A percentile compares a stretch with the other conserved stretches of the same genome.
Evolutionary conservation across 163 green algal genomes (phyloP).

Genomic region (Chlamydomonas reinhardtii): DNA sequence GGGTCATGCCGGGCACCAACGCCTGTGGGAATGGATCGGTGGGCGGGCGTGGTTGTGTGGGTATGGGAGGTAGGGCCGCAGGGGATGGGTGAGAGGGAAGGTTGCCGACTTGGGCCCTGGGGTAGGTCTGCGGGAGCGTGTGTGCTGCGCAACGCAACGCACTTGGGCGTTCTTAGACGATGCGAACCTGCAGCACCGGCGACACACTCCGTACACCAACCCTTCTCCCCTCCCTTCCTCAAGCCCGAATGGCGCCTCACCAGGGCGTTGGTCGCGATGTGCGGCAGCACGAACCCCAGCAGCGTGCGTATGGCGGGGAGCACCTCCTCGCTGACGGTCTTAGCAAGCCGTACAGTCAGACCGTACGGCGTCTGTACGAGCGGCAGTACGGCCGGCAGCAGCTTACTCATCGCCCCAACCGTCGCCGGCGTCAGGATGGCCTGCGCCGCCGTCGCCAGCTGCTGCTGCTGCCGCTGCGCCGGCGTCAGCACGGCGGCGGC

Average conservation of each 20-base stretch:
- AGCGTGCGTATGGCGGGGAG: conserved; percentile 12
- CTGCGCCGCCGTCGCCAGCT: background rate
- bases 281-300: conserved; percentile 16
- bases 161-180: too few relatives aligned
- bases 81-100: too few relatives aligned
- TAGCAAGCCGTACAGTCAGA: background rate
- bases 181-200: too few relatives aligned
- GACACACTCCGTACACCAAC: too few relatives aligned
- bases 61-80: too few relatives aligned
- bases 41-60: too few relatives aligned
- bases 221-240: too few relatives aligned
- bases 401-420: background rate
- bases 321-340: background rate
- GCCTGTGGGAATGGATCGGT: background rate
- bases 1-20: background rate
- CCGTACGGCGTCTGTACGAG: background rate
- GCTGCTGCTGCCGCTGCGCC: too few relatives aligned
- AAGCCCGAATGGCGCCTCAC: too few relatives aligned
- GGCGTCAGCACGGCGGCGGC: background rate
- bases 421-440: background rate
- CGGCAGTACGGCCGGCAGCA: background rate
- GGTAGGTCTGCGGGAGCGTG: too few relatives aligned
- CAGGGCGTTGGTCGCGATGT: background rate
- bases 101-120: too few relatives aligned
- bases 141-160: too few relatives aligned